Evolutionary conservation across 768 basidiomycete species (phyloP), one percentile per base, ranked within the genome.

Genomic region (Mycena polygramma): DNA sequence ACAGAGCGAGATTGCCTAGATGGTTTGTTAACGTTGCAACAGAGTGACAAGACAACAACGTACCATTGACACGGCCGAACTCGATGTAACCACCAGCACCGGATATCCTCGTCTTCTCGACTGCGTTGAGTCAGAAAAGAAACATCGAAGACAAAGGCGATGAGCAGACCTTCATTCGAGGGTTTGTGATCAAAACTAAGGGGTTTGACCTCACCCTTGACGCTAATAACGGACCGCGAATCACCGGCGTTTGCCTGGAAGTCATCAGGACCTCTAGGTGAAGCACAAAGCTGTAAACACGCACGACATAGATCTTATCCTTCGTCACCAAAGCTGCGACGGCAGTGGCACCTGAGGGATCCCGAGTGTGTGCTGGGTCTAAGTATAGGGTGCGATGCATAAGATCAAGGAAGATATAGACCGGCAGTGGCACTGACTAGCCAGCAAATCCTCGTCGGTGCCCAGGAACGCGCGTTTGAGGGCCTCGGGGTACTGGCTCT

Each of bases 161-260:
- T 26, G 46, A 55, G 81, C 92, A 74, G 66, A 95, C 94, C 84
- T 74, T 92, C 90, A 77, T 93, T 96, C 36, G 91, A 91, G 6
- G 98, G 98, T 79, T 99, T 99, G 81, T 99, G 98, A 80, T 99
- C 98, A 76, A 89, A 92, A 76, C 96, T 97, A 71, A 99, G 84
- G 20, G 94, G 88, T 76, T 97, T 94, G 19, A 90, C 97, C 75
- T 91, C 88, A 2, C 98, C 98, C 74, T 92, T 92, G 71, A 94
- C 82, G 43, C 92, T 89, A 71, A 99, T 84, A 30, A 99, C 95
- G 22, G 94, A 92, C 75, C 98, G 86, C 15, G 98, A 99, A 82
- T 99, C 98, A 49, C 98, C 98, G 26, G 98, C 95, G 79, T 99
- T 99, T 26, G 98, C 98, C 97, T 98, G 76, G 8, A 65, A 54